Evolutionary conservation across 129 eudicot species (phyloP).

Genomic region (Chrysanthemum seticuspe): DNA sequence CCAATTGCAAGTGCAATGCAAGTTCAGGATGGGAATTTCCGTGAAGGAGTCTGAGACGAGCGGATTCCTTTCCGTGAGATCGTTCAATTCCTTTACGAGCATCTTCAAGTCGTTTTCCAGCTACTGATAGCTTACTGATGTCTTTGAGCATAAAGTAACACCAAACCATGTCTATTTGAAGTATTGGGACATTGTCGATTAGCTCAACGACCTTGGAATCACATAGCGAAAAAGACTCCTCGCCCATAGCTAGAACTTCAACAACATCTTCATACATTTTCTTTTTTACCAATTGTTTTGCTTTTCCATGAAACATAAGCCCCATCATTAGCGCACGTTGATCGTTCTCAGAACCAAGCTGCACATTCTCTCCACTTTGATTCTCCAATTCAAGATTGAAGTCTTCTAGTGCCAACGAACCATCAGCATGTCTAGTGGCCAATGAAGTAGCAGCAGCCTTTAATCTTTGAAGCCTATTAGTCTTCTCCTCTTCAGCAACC

Average conservation of each 20-base stretch:
- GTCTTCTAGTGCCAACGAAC: constrained; percentile 76
- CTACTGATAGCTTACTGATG: too few relatives aligned
- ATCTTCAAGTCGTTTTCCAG: too few relatives aligned
- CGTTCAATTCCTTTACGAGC: too few relatives aligned
- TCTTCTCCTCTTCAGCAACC: constrained; percentile 77
- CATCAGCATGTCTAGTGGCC: constrained; percentile 84
- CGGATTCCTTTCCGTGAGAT: too few relatives aligned
- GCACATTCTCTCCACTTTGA: constrained; percentile 87
- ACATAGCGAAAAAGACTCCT: too few relatives aligned
- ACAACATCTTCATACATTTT: constrained; percentile 67
- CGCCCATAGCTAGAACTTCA: constrained; percentile 87
- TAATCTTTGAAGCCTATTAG: constrained; percentile 55
- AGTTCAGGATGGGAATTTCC: too few relatives aligned
- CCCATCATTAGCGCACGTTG: constrained; percentile 98
- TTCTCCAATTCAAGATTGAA: constrained; percentile 88
- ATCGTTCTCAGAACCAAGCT: constrained; percentile 85
- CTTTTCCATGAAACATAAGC: constrained; percentile 88
- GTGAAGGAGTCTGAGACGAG: too few relatives aligned
- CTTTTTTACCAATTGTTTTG: constrained; percentile 53
- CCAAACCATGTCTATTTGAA: too few relatives aligned
- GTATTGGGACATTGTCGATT: too few relatives aligned
- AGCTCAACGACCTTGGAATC: too few relatives aligned
- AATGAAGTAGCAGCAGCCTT: constrained; percentile 87
- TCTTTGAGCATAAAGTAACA: too few relatives aligned
- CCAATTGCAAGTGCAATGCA: too few relatives aligned